Percentiles rank a stretch among this genome's conserved stretches.
Evolutionary conservation across 345 rosid species (phyloP).

Genomic region (Lumnitzera littorea): DNA sequence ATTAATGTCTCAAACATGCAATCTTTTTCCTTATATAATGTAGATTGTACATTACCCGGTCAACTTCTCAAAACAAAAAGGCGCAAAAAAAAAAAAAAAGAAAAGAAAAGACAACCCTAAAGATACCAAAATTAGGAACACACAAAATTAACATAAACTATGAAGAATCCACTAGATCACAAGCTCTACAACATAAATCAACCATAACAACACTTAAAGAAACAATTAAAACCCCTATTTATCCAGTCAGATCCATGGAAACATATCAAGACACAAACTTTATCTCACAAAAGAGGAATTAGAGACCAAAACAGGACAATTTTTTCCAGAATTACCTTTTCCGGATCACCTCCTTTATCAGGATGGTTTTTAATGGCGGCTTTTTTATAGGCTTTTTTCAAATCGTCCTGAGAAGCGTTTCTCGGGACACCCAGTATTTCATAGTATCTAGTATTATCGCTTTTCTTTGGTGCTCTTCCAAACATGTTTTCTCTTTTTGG

Average conservation of each 20-base stretch:
- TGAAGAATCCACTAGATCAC: background rate
- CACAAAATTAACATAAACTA: background rate
- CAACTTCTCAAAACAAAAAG: background rate
- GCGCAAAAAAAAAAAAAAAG: background rate
- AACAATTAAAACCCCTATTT: background rate
- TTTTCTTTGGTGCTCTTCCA: conserved; percentile 25
- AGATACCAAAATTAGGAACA: background rate
- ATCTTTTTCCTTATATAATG: no score
- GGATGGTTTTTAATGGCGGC: conserved; percentile 39
- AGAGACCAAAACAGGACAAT: no score
- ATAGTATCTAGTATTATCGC: conserved; percentile 25
- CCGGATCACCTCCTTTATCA: conserved; percentile 34
- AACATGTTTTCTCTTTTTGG: conserved; percentile 14
- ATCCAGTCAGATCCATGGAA: background rate
- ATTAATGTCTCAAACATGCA: no score
- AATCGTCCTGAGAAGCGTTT: conserved; percentile 25
- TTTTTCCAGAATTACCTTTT: conserved; percentile 26
- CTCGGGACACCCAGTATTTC: conserved; percentile 24
- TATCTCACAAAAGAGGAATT: background rate
- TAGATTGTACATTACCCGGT: no score
- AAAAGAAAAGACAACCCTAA: background rate
- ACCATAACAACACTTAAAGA: no score
- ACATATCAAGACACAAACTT: background rate
- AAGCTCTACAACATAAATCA: no score
- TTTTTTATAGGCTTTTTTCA: conserved; percentile 29